A percentile compares a stretch with the other conserved stretches of the same genome.
Evolutionary conservation across 2,329 filamentous ascomycete genomes (phyloP).

Genomic region (Hymenotorrendiella dingleyae): DNA sequence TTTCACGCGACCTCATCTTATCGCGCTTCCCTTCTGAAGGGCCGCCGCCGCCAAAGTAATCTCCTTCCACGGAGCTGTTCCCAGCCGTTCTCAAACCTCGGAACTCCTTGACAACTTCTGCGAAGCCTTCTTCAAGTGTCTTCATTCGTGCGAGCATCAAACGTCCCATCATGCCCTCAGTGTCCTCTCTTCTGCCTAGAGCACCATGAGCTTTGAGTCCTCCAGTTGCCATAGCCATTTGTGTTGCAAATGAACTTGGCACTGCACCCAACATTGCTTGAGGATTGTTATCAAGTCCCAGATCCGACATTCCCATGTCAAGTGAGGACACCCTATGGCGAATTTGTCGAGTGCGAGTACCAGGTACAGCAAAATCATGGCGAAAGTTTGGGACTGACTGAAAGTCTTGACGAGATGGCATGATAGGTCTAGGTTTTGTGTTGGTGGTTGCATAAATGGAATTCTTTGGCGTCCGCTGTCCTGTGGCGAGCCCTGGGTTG

Average conservation of each 20-base stretch:
- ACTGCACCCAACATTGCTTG: conserved; percentile 58
- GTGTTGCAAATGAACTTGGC: conserved; percentile 73
- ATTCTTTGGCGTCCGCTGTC: conserved; percentile 23
- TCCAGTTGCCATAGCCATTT: conserved; percentile 68
- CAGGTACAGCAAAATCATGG: conserved; percentile 11
- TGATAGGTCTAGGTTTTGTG: conserved; percentile 50
- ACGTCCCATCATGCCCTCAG: conserved; percentile 69
- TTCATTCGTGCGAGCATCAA: conserved; percentile 88
- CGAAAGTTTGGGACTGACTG: conserved; percentile 50
- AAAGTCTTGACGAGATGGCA: conserved; percentile 45
- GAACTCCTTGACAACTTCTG: conserved; percentile 78
- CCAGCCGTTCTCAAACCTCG: conserved; percentile 26
- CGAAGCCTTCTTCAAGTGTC: conserved; percentile 83
- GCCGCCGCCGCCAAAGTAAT: no score
- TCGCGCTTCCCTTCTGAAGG: conserved; percentile 13
- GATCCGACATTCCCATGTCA: conserved; percentile 64
- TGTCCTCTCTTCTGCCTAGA: conserved; percentile 34
- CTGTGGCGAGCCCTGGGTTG: conserved; percentile 6
- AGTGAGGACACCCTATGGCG: conserved; percentile 50
- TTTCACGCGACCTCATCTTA: conserved; percentile 1
- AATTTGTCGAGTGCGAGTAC: conserved; percentile 12
- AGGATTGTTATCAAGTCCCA: conserved; percentile 59
- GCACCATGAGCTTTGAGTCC: conserved; percentile 45
- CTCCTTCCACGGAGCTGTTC: conserved; percentile 20
- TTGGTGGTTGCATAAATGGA: conserved; percentile 33